A percentile compares a stretch with the other conserved stretches of the same genome.
phyloP scores from a whole-genome alignment of 1,284 basidiomycete species.

The Ceratorhiza oryzae-sativae region DNA sequence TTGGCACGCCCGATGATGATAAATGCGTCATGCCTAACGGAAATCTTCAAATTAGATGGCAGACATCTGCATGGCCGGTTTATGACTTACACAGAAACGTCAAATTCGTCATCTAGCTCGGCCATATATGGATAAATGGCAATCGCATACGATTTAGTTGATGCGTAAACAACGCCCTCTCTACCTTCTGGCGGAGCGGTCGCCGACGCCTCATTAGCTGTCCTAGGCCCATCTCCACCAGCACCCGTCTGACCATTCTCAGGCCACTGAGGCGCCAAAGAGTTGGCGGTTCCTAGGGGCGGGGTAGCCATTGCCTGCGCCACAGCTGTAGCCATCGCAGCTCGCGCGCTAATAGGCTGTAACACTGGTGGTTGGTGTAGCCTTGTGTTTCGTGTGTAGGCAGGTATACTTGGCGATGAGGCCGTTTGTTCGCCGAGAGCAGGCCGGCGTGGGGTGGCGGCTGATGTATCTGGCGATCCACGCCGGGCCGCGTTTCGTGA shows the following conservation, averaged over 20 bases:
- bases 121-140: constrained; percentile 96
- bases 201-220: constrained; percentile 13
- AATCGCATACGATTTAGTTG: constrained; percentile 85
- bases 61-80: constrained; percentile 17
- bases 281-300: constrained; percentile 18
- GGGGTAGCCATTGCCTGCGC: constrained; percentile 41
- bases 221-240: constrained; percentile 9
- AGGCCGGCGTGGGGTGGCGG: constrained; percentile 1
- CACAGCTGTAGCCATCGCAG: constrained; percentile 40
- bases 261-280: constrained; percentile 17
- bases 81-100: constrained; percentile 86
- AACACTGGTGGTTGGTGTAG: constrained; percentile 50
- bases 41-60: constrained; percentile 1
- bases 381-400: constrained; percentile 46
- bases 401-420: constrained; percentile 37
- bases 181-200: constrained; percentile 31
- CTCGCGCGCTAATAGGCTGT: constrained; percentile 46
- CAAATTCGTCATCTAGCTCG: constrained; percentile 97
- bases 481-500: constrained; percentile 54
- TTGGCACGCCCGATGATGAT: constrained; percentile 92
- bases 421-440: constrained; percentile 10
- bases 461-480: constrained; percentile 9
- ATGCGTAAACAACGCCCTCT: constrained; percentile 52
- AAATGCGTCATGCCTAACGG: constrained; percentile 81
- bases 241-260: constrained; percentile 23